Evolutionary conservation across 306 rosid species (phyloP), one percentile per base, ranked within the genome.

Genomic region (Gleditsia sinensis): DNA sequence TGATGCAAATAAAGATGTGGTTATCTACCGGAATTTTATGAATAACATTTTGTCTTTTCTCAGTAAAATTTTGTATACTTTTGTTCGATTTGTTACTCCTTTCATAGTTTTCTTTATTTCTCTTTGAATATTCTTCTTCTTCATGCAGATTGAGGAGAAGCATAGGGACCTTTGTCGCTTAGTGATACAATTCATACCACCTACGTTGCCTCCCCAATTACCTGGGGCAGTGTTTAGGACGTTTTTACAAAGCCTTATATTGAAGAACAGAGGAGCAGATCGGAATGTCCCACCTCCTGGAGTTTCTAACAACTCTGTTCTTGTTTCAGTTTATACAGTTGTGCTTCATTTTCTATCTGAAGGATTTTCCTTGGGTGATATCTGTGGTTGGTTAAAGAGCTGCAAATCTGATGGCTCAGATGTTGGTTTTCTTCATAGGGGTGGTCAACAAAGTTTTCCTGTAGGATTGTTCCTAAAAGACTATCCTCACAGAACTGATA

Each of bases 341-440:
- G 69, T 94, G 63, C 99, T 94, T 56, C 93, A 90, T 78, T 92
- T 94, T 83, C 81, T 94, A 72, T 94, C 99, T 6, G 99, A 94
- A 87, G 99, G 99, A 58, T 94, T 88, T 86, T 95, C 87, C 43
- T 72, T 82, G 85, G 93, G 88, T 59, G 88, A 85, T 56, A 78
- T 85, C 46, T 90, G 93, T 63, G 83, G 86, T 83, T 88, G 95
- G 99, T 86, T 88, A 81, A 94, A 85, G 84, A 81, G 91, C 80
- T 72, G 86, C 78, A 88, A 86, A 80, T 68, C 72, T 19, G 72
- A 75, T 80, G 83, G 84, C 32, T 67, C 83, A 43, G 88, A 88
- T 82, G 83, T 84, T 83, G 99, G 97, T 78, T 94, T 94, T 85
- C 95, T 94, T 84, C 99, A 92, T 80, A 92, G 93, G 82, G 97